Percentiles rank a stretch among this genome's conserved stretches.
Evolutionary conservation across 495 filamentous ascomycete species (phyloP).

Genomic region (Tuber microsphaerosporum): DNA sequence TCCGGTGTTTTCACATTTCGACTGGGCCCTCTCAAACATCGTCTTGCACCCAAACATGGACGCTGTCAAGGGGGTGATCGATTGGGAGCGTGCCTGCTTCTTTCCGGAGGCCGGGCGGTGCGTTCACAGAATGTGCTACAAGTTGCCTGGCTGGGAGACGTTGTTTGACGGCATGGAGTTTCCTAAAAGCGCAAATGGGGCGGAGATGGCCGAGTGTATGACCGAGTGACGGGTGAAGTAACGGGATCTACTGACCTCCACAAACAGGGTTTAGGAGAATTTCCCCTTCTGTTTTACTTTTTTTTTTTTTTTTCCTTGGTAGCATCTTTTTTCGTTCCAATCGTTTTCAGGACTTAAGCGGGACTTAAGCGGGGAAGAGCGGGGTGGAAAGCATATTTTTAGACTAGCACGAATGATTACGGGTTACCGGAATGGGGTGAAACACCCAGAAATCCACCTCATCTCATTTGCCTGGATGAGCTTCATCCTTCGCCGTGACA

Average conservation of each 20-base stretch:
- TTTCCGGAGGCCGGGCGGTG: slow-evolving; percentile 15
- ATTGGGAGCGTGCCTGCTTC: slow-evolving; percentile 16
- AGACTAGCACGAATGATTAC: neutral
- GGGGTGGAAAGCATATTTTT: neutral
- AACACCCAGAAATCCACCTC: neutral
- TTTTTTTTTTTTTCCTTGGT: slow-evolving; percentile 1
- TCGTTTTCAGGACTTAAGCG: neutral
- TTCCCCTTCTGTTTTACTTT: neutral
- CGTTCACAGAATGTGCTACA: slow-evolving; percentile 4
- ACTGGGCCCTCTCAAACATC: slow-evolving; percentile 18
- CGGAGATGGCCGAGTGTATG: slow-evolving; percentile 7
- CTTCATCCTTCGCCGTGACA: neutral
- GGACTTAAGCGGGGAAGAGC: neutral
- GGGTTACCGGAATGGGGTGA: neutral
- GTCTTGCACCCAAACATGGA: slow-evolving; percentile 11
- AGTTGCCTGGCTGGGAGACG: slow-evolving; percentile 12
- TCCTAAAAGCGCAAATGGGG: slow-evolving; percentile 4
- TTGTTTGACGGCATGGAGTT: slow-evolving; percentile 14
- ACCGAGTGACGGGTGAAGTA: neutral
- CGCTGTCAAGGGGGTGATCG: slow-evolving; percentile 12
- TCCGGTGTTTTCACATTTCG: slow-evolving; percentile 16
- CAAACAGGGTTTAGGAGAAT: neutral
- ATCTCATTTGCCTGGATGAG: neutral
- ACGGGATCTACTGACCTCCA: neutral
- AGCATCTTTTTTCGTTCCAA: neutral